Evolutionary conservation across 2,329 filamentous ascomycete species (phyloP).

Genomic region (Colletotrichum melonis): DNA sequence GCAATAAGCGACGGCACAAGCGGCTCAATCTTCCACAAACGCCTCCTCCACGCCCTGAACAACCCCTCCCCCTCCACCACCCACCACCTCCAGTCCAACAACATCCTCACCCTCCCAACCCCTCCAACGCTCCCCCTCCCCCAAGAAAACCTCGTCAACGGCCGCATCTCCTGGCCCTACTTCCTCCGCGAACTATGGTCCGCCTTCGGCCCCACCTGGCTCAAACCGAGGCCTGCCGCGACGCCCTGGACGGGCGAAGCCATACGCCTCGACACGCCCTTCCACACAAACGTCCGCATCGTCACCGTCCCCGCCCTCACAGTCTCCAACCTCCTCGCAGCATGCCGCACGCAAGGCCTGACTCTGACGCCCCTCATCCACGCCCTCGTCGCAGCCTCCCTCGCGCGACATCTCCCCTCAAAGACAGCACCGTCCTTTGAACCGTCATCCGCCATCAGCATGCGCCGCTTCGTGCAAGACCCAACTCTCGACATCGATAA

Average conservation of each 20-base stretch:
- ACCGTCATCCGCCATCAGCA: slow-evolving; percentile 55
- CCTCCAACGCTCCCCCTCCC: slow-evolving; percentile 48
- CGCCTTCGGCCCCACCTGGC: slow-evolving; percentile 51
- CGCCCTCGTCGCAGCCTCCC: slow-evolving; percentile 54
- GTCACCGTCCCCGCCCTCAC: slow-evolving; percentile 47
- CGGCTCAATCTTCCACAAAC: slow-evolving; percentile 60
- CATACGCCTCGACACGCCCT: slow-evolving; percentile 49
- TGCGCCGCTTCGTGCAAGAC: slow-evolving; percentile 51
- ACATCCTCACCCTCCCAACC: slow-evolving; percentile 45
- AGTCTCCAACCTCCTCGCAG: slow-evolving; percentile 47
- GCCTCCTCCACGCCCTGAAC: slow-evolving; percentile 57
- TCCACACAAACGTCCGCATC: slow-evolving; percentile 49
- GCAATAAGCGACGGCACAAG: slow-evolving; percentile 63
- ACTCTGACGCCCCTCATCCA: slow-evolving; percentile 64
- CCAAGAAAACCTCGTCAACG: slow-evolving; percentile 54
- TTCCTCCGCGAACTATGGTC: slow-evolving; percentile 54
- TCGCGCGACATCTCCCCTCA: slow-evolving; percentile 50
- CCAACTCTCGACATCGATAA: slow-evolving; percentile 43
- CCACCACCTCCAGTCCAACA: neutral
- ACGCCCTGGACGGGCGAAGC: slow-evolving; percentile 52
- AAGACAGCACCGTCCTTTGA: slow-evolving; percentile 47
- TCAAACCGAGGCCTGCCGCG: slow-evolving; percentile 41
- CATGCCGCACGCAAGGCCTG: slow-evolving; percentile 52
- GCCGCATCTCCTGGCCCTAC: slow-evolving; percentile 53
- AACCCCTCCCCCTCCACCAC: neutral